Conservation (phyloP, 108 stramenopile genomes). For the Chaetoceros tenuissimus region DNA sequence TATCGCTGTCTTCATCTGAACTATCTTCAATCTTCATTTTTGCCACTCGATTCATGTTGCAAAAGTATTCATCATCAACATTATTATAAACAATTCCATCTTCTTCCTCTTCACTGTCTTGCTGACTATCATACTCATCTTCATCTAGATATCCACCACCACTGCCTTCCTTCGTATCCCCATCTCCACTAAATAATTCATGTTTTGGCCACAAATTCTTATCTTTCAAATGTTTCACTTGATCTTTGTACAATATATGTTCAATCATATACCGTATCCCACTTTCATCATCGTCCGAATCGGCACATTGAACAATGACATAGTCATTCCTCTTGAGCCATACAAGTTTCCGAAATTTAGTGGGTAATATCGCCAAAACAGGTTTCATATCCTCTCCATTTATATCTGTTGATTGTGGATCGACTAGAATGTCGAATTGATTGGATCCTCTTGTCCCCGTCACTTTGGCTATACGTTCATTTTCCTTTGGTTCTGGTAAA, state of each 20-base stretch:
- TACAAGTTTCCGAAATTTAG: slow-evolving; percentile 91
- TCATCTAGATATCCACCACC: slow-evolving; percentile 4
- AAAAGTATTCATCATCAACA: slow-evolving; percentile 37
- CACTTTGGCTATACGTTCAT: slow-evolving; percentile 65
- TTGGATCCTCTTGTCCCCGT: slow-evolving; percentile 78
- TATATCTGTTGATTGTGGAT: slow-evolving; percentile 9
- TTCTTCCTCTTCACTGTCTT: slow-evolving; percentile 19
- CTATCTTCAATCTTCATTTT: slow-evolving; percentile 47
- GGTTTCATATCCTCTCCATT: slow-evolving; percentile 5
- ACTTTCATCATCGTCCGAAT: slow-evolving; percentile 25
- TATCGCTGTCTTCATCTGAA: slow-evolving; percentile 18
- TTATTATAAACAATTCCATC: slow-evolving; percentile 46
- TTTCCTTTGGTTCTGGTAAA: slow-evolving; percentile 52
- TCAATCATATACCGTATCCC: slow-evolving; percentile 55
- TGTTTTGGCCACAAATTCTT: slow-evolving; percentile 81
- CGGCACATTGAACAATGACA: slow-evolving; percentile 73
- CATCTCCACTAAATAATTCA: slow-evolving; percentile 30
- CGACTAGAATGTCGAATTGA: slow-evolving; percentile 67
- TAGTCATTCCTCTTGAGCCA: slow-evolving; percentile 96
- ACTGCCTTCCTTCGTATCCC: neutral
- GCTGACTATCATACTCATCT: slow-evolving; percentile 12
- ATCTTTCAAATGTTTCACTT: slow-evolving; percentile 85
- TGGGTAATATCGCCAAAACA: slow-evolving; percentile 85
- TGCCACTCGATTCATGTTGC: slow-evolving; percentile 71
- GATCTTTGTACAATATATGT: slow-evolving; percentile 93